These are phyloP conservation scores for Filosporella fistucella DNA, from an alignment of 495 filamentous ascomycete species.

Conservation along the genomic window DNA sequence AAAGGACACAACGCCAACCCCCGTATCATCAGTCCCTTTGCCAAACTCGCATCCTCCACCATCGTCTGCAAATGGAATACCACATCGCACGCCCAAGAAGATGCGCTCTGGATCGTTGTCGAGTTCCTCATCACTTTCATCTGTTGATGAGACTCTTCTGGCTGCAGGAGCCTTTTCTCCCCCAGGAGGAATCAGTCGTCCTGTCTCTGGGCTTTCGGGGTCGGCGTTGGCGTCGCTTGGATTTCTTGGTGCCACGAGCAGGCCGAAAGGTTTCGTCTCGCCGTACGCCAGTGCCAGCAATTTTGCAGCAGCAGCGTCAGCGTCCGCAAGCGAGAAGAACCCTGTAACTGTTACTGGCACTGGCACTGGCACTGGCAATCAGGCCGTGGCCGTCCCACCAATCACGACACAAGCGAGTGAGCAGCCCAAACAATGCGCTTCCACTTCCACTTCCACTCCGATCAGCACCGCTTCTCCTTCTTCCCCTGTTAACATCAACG, in stretches of 20 bases:
- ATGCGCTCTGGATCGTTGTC: conserved; percentile 26
- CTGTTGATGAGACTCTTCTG: conserved; percentile 32
- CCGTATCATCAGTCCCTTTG: conserved; percentile 15
- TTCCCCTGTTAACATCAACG: conserved; percentile 6
- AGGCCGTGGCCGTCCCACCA: too few relatives aligned
- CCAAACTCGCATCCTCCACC: too few relatives aligned
- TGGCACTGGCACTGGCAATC: too few relatives aligned
- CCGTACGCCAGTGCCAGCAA: conserved; percentile 18
- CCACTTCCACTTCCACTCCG: background rate
- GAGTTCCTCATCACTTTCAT: conserved; percentile 34
- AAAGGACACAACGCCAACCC: conserved; percentile 12
- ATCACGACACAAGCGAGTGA: too few relatives aligned
- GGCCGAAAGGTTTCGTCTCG: conserved; percentile 14
- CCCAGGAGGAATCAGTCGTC: too few relatives aligned
- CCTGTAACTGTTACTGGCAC: too few relatives aligned
- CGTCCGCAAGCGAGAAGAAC: too few relatives aligned
- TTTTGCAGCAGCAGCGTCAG: conserved; percentile 8
- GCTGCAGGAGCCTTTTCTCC: conserved; percentile 22
- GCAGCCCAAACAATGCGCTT: too few relatives aligned
- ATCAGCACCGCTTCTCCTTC: conserved; percentile 8
- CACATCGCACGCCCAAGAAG: background rate
- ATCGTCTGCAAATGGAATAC: conserved; percentile 3
- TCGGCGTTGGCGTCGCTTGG: conserved; percentile 1
- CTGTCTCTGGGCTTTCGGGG: background rate
- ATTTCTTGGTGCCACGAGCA: background rate